A percentile compares a stretch with the other conserved stretches of the same genome.
Conservation (phyloP, 495 filamentous ascomycete genomes). For the Tuber brumale region DNA sequence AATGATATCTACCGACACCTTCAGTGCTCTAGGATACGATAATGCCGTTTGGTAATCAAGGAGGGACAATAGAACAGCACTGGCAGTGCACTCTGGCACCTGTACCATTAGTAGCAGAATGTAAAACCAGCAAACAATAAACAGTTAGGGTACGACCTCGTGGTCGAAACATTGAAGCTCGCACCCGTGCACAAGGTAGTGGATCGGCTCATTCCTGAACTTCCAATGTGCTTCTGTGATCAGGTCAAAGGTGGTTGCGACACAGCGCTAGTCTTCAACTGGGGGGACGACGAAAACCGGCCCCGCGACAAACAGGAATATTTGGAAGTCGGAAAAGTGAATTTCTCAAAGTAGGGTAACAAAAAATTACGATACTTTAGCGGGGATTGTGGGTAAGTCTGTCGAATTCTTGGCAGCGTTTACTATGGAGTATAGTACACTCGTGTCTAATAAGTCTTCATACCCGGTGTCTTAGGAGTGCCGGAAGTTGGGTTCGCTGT, state of each 20-base stretch:
- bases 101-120: neutral
- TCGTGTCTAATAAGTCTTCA: too few relatives aligned
- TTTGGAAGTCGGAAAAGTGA: too few relatives aligned
- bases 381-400: too few relatives aligned
- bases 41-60: neutral
- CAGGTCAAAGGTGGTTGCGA: neutral
- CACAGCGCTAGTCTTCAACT: too few relatives aligned
- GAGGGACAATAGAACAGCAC: neutral
- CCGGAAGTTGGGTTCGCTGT: too few relatives aligned
- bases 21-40: neutral
- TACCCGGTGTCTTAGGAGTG: too few relatives aligned
- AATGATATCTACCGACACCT: neutral
- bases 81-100: neutral
- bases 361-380: too few relatives aligned
- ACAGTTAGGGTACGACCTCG: neutral
- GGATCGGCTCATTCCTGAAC: neutral
- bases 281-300: too few relatives aligned
- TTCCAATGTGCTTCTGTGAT: neutral
- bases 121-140: neutral
- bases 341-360: too few relatives aligned
- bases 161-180: neutral
- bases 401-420: too few relatives aligned
- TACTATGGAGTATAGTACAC: too few relatives aligned
- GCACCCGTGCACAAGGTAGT: neutral
- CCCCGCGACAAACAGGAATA: too few relatives aligned